These are phyloP conservation scores for Haplosporangium gracile DNA, from an alignment of 192 early-diverging fungal genomes.

Conservation along the genomic window DNA sequence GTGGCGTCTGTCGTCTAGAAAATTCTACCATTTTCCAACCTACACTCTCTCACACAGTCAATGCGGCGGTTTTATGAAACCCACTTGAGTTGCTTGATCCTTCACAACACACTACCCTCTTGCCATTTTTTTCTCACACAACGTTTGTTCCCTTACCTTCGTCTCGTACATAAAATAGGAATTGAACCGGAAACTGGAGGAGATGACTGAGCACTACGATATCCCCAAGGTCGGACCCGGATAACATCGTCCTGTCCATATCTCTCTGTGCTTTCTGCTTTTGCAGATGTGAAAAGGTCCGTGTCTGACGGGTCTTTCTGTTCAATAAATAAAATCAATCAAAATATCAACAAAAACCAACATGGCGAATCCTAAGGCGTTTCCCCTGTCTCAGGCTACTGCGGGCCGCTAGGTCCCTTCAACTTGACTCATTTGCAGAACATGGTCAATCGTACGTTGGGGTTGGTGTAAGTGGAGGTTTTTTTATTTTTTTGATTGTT, in stretches of 20 bases:
- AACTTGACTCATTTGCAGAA: background rate
- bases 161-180: conserved; percentile 55
- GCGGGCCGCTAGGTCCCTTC: background rate
- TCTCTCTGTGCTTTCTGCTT: background rate
- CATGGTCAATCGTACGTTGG: background rate
- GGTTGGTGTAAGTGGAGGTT: background rate
- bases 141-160: background rate
- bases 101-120: too few relatives aligned
- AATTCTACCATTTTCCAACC: background rate
- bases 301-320: background rate
- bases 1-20: background rate
- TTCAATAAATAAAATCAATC: background rate
- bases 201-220: conserved; percentile 85
- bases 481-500: background rate
- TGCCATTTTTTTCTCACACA: too few relatives aligned
- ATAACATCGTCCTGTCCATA: conserved; percentile 54
- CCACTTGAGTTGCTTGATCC: background rate
- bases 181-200: conserved; percentile 79
- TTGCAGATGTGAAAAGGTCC: background rate
- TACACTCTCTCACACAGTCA: background rate
- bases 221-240: conserved; percentile 87
- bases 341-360: background rate
- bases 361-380: background rate
- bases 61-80: background rate
- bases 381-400: background rate